Evolutionary conservation across 73 alveolate species (phyloP).

Genomic region (Paramecium octaurelia): DNA sequence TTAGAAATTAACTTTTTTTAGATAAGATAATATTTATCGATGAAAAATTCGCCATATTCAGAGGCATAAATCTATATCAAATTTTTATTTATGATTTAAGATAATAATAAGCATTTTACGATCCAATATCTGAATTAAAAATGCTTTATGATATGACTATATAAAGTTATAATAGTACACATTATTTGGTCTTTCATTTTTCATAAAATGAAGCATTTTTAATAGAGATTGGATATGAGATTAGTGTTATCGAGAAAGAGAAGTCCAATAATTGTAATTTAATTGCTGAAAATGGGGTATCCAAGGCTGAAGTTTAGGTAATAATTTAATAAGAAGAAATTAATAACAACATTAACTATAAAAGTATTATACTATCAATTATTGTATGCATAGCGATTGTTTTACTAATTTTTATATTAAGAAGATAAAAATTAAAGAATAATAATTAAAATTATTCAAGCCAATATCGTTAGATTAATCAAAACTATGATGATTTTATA

Average conservation of each 20-base stretch:
- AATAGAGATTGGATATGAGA: not conserved
- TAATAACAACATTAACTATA: not conserved
- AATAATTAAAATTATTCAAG: no score
- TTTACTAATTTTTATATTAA: not conserved
- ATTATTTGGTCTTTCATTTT: not conserved
- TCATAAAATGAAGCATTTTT: not conserved
- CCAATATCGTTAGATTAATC: no score
- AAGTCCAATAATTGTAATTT: not conserved
- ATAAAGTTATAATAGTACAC: not conserved
- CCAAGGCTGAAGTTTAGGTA: not conserved
- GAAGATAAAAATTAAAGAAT: no score
- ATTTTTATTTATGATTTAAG: not conserved
- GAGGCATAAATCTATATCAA: no score
- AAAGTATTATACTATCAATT: not conserved
- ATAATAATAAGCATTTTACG: not conserved
- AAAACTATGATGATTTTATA: no score
- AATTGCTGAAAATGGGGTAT: not conserved
- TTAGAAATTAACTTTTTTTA: not conserved
- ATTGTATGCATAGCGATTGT: not conserved
- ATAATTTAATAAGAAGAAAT: not conserved
- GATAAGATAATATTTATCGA: not conserved
- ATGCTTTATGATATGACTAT: not conserved
- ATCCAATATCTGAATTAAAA: not conserved
- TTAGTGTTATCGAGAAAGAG: not conserved
- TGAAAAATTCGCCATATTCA: not conserved